Conservation (phyloP, 1,139 yeast genomes). For the Zygoascus meyerae region DNA sequence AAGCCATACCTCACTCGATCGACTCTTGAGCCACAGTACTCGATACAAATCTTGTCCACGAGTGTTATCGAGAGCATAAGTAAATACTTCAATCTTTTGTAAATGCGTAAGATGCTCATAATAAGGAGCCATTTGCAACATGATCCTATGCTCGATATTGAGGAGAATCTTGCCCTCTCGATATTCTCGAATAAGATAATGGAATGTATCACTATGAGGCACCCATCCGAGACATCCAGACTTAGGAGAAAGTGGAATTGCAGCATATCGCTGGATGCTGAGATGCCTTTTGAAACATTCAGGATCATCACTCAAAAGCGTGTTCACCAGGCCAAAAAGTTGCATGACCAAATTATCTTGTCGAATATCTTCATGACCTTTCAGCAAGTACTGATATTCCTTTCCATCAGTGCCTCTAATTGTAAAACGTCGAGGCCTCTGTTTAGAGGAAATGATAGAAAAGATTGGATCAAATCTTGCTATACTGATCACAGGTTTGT, state of each 20-base stretch:
- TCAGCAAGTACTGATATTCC: slow-evolving; percentile 70
- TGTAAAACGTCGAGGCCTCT: slow-evolving; percentile 81
- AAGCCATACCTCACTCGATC: slow-evolving; percentile 96
- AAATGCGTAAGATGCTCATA: slow-evolving; percentile 82
- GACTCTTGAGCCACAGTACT: slow-evolving; percentile 91
- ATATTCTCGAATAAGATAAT: slow-evolving; percentile 83
- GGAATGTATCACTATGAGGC: slow-evolving; percentile 94
- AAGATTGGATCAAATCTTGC: slow-evolving; percentile 73
- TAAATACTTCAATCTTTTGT: slow-evolving; percentile 94
- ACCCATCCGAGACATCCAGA: slow-evolving; percentile 98
- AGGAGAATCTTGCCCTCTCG: slow-evolving; percentile 86
- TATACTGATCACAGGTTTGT: slow-evolving; percentile 71
- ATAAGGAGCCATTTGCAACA: slow-evolving; percentile 98
- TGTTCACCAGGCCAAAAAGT: slow-evolving; percentile 89
- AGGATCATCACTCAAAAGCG: slow-evolving; percentile 80
- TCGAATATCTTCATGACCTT: slow-evolving; percentile 97
- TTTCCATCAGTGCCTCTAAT: slow-evolving; percentile 89
- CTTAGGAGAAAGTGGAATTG: slow-evolving; percentile 92
- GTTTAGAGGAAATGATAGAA: slow-evolving; percentile 90
- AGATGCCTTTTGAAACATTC: slow-evolving; percentile 95
- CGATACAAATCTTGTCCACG: slow-evolving; percentile 94
- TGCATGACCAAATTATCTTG: slow-evolving; percentile 99
- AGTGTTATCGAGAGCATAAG: slow-evolving; percentile 91
- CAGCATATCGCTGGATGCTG: slow-evolving; percentile 86
- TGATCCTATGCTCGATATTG: slow-evolving; percentile 90